Conservation (phyloP, 2,329 filamentous ascomycete genomes). For the Exophiala sideris region DNA sequence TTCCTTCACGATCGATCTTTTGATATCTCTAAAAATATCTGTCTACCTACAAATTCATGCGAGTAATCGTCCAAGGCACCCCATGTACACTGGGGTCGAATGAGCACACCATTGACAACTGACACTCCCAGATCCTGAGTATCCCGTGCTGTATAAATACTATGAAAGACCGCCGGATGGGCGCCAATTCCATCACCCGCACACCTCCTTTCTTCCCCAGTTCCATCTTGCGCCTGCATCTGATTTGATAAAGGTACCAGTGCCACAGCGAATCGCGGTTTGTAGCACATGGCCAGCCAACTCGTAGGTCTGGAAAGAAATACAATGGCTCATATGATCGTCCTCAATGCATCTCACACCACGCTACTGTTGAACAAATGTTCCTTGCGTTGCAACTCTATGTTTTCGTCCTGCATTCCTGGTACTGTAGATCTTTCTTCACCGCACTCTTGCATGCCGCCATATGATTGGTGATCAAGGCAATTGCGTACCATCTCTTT, state of each 20-base stretch:
- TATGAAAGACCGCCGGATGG: not conserved
- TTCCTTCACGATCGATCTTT: too few species aligned
- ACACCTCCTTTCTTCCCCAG: not conserved
- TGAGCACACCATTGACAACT: too few species aligned
- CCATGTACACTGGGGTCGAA: too few species aligned
- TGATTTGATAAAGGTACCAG: constrained; percentile 13
- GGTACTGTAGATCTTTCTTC: constrained; percentile 2
- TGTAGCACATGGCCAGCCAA: constrained; percentile 11
- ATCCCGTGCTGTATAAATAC: not conserved
- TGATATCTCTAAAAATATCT: too few species aligned
- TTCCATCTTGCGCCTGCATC: not conserved
- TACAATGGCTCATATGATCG: not conserved
- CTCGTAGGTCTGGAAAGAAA: not conserved
- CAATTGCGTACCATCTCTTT: not conserved
- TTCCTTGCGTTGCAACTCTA: not conserved
- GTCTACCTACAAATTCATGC: too few species aligned
- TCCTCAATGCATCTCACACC: constrained; percentile 1
- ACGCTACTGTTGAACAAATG: not conserved
- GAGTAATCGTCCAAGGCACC: too few species aligned
- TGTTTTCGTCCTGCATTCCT: too few species aligned
- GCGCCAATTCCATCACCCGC: constrained; percentile 1
- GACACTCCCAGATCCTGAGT: too few species aligned
- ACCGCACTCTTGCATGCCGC: not conserved
- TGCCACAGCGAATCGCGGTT: constrained; percentile 14
- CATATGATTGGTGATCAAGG: constrained; percentile 1